Conservation (phyloP, 169 alveolate genomes). For the Theileria orientalis region DNA sequence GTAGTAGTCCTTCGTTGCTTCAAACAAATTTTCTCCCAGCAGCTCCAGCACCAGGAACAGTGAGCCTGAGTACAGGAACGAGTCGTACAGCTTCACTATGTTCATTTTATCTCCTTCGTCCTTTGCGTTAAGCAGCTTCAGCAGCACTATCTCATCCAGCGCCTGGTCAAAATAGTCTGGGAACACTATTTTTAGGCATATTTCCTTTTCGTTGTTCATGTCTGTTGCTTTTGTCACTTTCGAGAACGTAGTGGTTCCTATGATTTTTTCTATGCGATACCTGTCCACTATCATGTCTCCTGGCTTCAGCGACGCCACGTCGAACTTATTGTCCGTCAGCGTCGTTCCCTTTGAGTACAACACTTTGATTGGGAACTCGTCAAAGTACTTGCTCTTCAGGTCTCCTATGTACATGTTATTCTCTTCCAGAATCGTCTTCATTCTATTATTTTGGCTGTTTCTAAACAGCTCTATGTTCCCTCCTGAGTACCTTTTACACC, state of each 20-base stretch:
- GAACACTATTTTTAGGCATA: constrained; percentile 50
- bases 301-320: constrained; percentile 23
- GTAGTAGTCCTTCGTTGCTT: constrained; percentile 45
- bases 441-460: constrained; percentile 25
- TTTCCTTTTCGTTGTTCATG: neutral
- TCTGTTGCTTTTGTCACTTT: constrained; percentile 40
- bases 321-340: constrained; percentile 43
- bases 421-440: constrained; percentile 9
- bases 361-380: constrained; percentile 45
- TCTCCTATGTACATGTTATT: neutral
- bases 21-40: constrained; percentile 56
- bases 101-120: neutral
- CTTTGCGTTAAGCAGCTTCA: constrained; percentile 38
- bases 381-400: constrained; percentile 10
- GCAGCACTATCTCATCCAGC: constrained; percentile 50
- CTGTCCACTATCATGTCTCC: constrained; percentile 43
- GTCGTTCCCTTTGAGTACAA: constrained; percentile 38
- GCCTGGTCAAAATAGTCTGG: constrained; percentile 61
- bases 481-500: constrained; percentile 35
- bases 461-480: constrained; percentile 60
- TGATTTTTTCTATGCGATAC: constrained; percentile 14
- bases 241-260: constrained; percentile 56
- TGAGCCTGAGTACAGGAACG: constrained; percentile 50
- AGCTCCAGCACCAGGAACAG: constrained; percentile 52
- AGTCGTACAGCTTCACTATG: constrained; percentile 49